Conservation (phyloP, 2,329 filamentous ascomycete genomes). For the Mycosphaerella sp. region DNA sequence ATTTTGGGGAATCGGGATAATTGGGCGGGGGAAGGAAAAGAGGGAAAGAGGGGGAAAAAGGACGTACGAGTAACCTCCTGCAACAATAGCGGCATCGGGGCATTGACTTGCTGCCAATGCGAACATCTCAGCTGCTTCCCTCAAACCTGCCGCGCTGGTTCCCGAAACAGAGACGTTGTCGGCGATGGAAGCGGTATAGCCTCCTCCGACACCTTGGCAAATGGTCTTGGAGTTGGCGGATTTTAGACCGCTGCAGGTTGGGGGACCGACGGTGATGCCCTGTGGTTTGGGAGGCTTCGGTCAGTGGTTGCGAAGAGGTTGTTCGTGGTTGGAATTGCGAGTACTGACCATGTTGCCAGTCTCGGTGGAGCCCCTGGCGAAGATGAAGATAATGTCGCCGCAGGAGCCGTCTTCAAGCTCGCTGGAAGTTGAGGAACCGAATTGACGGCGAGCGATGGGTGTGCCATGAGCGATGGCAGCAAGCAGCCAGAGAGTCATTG, state of each 20-base stretch:
- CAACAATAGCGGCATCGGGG: slow-evolving; percentile 26
- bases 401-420: slow-evolving; percentile 33
- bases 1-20: not conserved
- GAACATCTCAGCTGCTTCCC: slow-evolving; percentile 23
- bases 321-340: not conserved
- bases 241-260: slow-evolving; percentile 26
- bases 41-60: not conserved
- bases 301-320: not conserved
- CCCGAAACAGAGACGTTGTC: slow-evolving; percentile 22
- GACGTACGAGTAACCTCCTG: slow-evolving; percentile 25
- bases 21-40: not conserved
- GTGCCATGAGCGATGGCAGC: slow-evolving; percentile 8
- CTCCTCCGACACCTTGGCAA: slow-evolving; percentile 28
- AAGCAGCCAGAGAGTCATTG: slow-evolving; percentile 15
- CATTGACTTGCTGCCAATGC: slow-evolving; percentile 24
- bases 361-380: slow-evolving; percentile 53
- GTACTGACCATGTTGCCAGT: slow-evolving; percentile 45
- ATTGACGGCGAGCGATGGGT: slow-evolving; percentile 10
- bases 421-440: slow-evolving; percentile 17
- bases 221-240: slow-evolving; percentile 16
- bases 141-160: slow-evolving; percentile 20
- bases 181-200: slow-evolving; percentile 20
- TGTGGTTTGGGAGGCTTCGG: not conserved
- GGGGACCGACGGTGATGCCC: slow-evolving; percentile 24
- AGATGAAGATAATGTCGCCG: slow-evolving; percentile 48